Evolutionary conservation across 139 green algal species (phyloP).

Genomic region (Chlorella sorokiniana): DNA sequence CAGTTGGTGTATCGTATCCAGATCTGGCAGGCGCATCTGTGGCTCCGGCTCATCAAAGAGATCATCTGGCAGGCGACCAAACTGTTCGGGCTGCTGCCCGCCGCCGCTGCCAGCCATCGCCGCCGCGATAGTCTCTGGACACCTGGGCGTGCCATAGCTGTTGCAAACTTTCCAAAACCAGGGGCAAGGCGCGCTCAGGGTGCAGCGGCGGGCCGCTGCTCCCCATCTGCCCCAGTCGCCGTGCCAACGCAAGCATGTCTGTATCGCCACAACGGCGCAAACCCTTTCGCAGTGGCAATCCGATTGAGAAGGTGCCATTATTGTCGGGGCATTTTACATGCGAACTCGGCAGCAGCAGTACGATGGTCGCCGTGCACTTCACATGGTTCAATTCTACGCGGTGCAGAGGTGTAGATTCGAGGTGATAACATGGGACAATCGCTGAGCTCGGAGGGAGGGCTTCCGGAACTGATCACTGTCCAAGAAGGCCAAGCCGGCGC

Average conservation of each 20-base stretch:
- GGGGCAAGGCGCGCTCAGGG: neutral
- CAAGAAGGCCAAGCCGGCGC: neutral
- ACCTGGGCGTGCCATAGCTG: neutral
- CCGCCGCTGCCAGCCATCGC: neutral
- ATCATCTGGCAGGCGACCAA: neutral
- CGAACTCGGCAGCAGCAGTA: neutral
- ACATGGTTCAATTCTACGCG: too few species aligned
- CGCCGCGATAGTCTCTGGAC: neutral
- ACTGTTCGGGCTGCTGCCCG: neutral
- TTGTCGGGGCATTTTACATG: neutral
- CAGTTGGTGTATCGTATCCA: neutral
- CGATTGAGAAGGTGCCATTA: too few species aligned
- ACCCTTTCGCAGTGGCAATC: too few species aligned
- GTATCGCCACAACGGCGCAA: too few species aligned
- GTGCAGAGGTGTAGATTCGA: too few species aligned
- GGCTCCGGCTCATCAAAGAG: neutral
- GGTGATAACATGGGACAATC: neutral
- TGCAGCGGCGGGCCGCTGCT: neutral
- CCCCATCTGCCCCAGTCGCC: neutral
- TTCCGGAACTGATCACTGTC: neutral
- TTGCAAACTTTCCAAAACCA: neutral
- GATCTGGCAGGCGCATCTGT: conserved; percentile 26
- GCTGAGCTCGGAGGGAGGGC: neutral
- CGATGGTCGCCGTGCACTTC: neutral
- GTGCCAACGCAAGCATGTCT: neutral